Base-by-base conservation (phyloP, 805 yeast species). In the Candida awuae region DNA sequence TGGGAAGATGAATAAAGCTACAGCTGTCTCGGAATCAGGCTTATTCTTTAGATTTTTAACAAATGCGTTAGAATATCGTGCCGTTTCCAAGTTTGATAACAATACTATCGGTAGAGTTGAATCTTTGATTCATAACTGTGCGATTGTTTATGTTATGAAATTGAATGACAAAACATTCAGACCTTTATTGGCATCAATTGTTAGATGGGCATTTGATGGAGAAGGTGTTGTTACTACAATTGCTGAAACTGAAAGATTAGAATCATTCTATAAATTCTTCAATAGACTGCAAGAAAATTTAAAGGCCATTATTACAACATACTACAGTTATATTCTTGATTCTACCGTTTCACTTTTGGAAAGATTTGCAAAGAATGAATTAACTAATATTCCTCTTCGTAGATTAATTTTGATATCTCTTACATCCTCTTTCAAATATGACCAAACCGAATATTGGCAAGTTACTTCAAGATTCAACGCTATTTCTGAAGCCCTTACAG, bases 361-460 rank as follows among this genome's bases (percentile, higher is more conserved):
- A n/a, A 66, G 71, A 44, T 77, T 71, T 48, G 55, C 68, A 12
- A 50, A 53, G 1, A 69, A 67, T 15, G 66, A 66, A 12, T 42
- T 73, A 20, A 53, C 42, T 2, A 68, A 71, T 41, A 59, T 70
- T 34, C 74, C 76, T 46, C 65, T 87, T 50, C 79, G 86, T 62
- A 77, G 95, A 62, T 62, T 84, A 29, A 59, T 88, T 16, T 64
- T 87, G 38, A 78, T 74, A 46, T 78, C 95, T 0, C 64, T 92
- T 46, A 74, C 80, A 0, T 71, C 85, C 1, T 82, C 96, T 2
- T 87, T 92, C 67, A 84, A 80, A 53, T 81, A 78, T 54, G 97
- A 90, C 55, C 84, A 80, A 54, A 95, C 84, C 51, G 98, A 92
- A 53, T 92, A 84, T 65, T 92, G 99, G 99, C 80, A 83, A 42